Evolutionary conservation across 768 basidiomycete genomes (phyloP).

Genomic region (Suillus subaureus): DNA sequence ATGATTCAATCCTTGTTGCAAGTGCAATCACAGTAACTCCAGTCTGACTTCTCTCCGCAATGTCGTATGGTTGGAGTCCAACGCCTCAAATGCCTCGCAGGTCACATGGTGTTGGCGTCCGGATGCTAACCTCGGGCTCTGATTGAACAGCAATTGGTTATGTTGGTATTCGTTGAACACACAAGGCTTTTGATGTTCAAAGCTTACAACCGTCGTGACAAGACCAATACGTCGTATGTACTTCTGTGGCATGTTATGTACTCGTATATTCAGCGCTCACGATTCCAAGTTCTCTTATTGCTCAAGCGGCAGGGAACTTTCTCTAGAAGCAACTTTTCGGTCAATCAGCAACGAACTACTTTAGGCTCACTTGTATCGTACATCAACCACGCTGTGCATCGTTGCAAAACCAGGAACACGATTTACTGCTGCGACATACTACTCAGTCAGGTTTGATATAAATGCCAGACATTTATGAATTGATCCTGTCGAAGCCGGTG

Average conservation of each 20-base stretch:
- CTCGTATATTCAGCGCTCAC: background rate
- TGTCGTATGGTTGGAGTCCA: background rate
- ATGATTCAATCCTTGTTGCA: too few species aligned
- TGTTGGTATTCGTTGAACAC: background rate
- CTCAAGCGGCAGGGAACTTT: background rate
- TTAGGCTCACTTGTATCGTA: background rate
- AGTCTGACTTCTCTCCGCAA: background rate
- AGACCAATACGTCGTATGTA: background rate
- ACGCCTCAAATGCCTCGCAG: background rate
- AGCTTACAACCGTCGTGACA: background rate
- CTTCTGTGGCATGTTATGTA: background rate
- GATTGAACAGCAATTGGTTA: background rate
- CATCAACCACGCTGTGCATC: background rate
- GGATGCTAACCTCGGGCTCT: background rate
- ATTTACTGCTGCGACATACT: background rate
- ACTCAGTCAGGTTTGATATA: background rate
- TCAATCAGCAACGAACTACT: background rate
- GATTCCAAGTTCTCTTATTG: background rate
- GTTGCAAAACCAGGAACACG: background rate
- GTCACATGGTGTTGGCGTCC: background rate
- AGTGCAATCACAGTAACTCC: too few species aligned
- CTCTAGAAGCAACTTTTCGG: background rate
- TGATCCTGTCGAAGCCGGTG: background rate
- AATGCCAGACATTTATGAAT: background rate
- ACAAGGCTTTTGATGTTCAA: background rate